Conservation (phyloP, 257 asterid genomes). For the Nemophila menziesii region DNA sequence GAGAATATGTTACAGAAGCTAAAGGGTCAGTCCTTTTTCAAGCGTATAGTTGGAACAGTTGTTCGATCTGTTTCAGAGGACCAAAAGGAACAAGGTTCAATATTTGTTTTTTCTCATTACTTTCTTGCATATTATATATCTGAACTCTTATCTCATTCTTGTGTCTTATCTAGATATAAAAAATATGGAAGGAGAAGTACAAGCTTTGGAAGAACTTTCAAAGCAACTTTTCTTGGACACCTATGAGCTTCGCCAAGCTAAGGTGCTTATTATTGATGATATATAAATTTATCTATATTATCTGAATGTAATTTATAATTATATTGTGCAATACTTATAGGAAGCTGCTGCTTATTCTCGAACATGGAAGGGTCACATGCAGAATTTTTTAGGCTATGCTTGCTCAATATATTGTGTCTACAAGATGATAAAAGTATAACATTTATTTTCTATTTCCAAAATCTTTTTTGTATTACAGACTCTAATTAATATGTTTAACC, state of each 20-base stretch:
- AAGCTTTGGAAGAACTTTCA: conserved; percentile 88
- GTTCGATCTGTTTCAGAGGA: conserved; percentile 96
- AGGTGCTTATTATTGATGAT: conserved; percentile 30
- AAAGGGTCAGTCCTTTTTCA: conserved; percentile 66
- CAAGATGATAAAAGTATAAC: conserved; percentile 79
- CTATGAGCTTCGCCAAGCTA: conserved; percentile 99
- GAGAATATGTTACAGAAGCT: conserved; percentile 44
- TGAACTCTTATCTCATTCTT: conserved; percentile 10
- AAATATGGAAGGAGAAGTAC: conserved; percentile 86
- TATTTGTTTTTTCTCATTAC: conserved; percentile 10
- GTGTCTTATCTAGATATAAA: conserved; percentile 57
- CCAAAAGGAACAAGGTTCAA: conserved; percentile 89
- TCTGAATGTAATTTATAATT: conserved; percentile 9
- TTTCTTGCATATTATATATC: conserved; percentile 6
- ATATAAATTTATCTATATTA: not conserved
- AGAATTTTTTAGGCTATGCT: conserved; percentile 92
- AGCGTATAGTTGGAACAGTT: conserved; percentile 87
- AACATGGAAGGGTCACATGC: conserved; percentile 99
- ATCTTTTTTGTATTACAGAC: conserved; percentile 6
- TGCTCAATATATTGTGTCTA: conserved; percentile 89
- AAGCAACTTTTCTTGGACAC: conserved; percentile 86
- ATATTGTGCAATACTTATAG: conserved; percentile 32
- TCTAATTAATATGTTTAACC: conserved; percentile 9
- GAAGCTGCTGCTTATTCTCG: conserved; percentile 99
- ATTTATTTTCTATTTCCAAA: conserved; percentile 4